Evolutionary conservation across 2,329 filamentous ascomycete genomes (phyloP).

Genomic region (Capronia americana): DNA sequence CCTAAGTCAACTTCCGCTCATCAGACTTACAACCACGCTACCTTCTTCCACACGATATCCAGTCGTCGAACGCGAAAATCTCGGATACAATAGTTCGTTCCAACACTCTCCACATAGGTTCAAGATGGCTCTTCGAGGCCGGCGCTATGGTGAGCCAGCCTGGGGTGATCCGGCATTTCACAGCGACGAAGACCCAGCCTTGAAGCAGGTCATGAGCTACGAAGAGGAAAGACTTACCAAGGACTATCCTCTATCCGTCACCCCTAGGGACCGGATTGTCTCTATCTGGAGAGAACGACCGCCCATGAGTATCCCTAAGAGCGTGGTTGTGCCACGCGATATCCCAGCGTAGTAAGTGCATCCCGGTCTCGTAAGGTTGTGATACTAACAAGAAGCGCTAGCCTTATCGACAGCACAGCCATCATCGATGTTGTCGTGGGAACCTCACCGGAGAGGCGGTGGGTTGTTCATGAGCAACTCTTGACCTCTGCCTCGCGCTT

Average conservation of each 20-base stretch:
- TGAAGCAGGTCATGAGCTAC: background rate
- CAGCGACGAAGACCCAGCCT: background rate
- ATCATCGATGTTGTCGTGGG: slow-evolving; percentile 20
- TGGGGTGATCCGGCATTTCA: background rate
- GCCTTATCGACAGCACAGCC: background rate
- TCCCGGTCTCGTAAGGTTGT: background rate
- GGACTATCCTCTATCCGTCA: background rate
- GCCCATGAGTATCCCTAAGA: background rate
- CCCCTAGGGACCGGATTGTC: background rate
- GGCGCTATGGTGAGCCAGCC: slow-evolving; percentile 10
- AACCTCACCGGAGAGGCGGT: background rate
- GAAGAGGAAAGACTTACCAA: slow-evolving; percentile 1
- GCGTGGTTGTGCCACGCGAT: background rate
- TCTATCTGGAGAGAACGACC: background rate
- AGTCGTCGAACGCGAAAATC: background rate
- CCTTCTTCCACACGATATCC: background rate
- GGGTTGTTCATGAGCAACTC: slow-evolving; percentile 33
- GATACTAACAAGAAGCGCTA: background rate
- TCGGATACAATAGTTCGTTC: background rate
- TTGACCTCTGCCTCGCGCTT: slow-evolving; percentile 26
- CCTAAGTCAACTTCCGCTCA: background rate
- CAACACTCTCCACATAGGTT: background rate
- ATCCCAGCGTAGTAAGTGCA: background rate
- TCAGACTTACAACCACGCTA: background rate
- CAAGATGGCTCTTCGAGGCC: background rate